Conservation (phyloP, 106 monocot genomes). For the Dendrobium catenatum region DNA sequence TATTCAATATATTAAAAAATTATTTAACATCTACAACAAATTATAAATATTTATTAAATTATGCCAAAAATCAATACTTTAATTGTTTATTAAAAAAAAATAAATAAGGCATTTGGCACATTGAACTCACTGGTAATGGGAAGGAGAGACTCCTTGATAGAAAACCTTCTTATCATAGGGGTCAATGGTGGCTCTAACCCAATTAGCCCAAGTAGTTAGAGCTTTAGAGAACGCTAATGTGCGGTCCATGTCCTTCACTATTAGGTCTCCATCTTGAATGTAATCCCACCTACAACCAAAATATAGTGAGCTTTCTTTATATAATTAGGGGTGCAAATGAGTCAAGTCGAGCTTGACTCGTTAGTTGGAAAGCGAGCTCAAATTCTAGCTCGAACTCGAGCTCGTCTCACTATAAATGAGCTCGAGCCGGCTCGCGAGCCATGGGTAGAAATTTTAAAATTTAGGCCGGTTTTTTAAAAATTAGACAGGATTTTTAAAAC, state of each 20-base stretch:
- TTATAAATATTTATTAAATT: background rate
- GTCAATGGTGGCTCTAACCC: slow-evolving; percentile 34
- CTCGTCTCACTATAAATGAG: too few species aligned
- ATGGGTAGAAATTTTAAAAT: too few species aligned
- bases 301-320: background rate
- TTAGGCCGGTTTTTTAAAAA: too few species aligned
- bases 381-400: too few species aligned
- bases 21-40: background rate
- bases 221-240: slow-evolving; percentile 31
- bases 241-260: slow-evolving; percentile 40
- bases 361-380: too few species aligned
- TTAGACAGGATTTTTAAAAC: too few species aligned
- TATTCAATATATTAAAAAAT: background rate
- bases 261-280: slow-evolving; percentile 30
- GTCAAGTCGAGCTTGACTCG: too few species aligned
- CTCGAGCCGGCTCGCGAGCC: too few species aligned
- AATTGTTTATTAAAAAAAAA: background rate
- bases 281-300: slow-evolving; percentile 41
- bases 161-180: slow-evolving; percentile 29
- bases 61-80: background rate
- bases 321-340: too few species aligned
- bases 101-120: background rate
- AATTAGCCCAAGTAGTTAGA: slow-evolving; percentile 47
- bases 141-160: slow-evolving; percentile 36
- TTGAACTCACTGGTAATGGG: slow-evolving; percentile 30